Evolutionary conservation across 768 basidiomycete species (phyloP).

Genomic region (Clavulina sp.): DNA sequence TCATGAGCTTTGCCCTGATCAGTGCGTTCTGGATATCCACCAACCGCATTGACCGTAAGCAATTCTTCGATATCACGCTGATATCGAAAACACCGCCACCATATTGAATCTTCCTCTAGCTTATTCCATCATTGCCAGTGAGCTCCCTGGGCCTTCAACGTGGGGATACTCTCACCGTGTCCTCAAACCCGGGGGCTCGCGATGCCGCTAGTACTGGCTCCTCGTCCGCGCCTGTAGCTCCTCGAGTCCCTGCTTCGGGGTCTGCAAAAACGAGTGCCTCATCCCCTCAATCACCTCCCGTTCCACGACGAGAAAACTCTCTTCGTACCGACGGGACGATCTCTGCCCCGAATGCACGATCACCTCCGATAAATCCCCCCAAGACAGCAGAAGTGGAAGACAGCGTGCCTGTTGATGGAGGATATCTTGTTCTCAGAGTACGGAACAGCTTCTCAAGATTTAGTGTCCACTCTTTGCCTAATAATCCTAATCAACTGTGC

Average conservation of each 20-base stretch:
- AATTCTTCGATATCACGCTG: background rate
- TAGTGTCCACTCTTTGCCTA: background rate
- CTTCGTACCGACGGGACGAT: slow-evolving; percentile 8
- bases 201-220: background rate
- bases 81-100: background rate
- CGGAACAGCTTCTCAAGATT: slow-evolving; percentile 5
- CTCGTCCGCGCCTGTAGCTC: slow-evolving; percentile 2
- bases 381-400: slow-evolving; percentile 19
- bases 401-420: slow-evolving; percentile 45
- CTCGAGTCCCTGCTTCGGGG: background rate
- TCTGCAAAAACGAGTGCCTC: no score
- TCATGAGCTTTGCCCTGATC: slow-evolving; percentile 1
- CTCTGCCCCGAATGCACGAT: slow-evolving; percentile 11
- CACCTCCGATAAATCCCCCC: no score
- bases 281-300: slow-evolving; percentile 1
- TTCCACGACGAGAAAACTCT: no score
- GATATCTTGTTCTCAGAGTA: slow-evolving; percentile 60
- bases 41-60: background rate
- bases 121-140: slow-evolving; percentile 56
- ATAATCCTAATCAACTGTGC: background rate
- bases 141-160: slow-evolving; percentile 55
- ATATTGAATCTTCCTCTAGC: no score
- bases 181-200: slow-evolving; percentile 11
- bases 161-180: slow-evolving; percentile 82
- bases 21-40: slow-evolving; percentile 36